Base-by-base conservation (phyloP, 2,329 filamentous ascomycete species). In the Decorospora gaudefroyi region DNA sequence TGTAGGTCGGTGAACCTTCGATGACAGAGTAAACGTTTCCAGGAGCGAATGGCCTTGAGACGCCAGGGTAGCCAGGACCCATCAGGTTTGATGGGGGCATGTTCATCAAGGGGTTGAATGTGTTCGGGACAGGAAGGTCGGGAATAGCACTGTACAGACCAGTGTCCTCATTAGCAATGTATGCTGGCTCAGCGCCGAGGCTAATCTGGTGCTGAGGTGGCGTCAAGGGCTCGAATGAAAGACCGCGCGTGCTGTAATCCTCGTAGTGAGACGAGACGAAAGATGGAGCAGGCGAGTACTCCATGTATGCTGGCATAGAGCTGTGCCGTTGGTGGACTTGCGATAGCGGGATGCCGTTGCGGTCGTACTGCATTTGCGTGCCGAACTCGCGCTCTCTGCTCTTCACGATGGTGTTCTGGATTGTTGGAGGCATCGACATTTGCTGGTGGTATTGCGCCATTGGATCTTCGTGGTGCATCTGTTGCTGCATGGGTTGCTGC, bases 261-360 rank as follows among this genome's bases (percentile, higher is more conserved):
- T 97, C 93, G 64, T 92, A 96, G 64, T 96, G 91, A 1, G 93
- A 97, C n/a, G 93, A 97, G 38, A 96, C 91, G 65, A 97, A 97
- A 1, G 93, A 97, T 2, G 93, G 93, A 0, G 93, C 93, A 39
- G 93, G 93, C 11, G 93, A 99, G 77, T 97, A 99, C 73, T 99
- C 93, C 71, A 97, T 86, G 70, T 95, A 99, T 13, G 90, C 88
- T 35, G 93, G 93, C 90, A 99, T 96, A n/a, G 93, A 99, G 50
- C 91, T 88, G 74, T 97, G 92, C 44, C 93, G 87, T 71, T 96
- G 89, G 74, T 95, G 90, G 38, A 86, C 78, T 65, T 91, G 88
- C 27, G 83, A 80, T 53, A 96, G 81, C 1, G 91, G 88, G 42
- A 95, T 85, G 60, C 90, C 90, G 64, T 93, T 95, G 67, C 93